Base-by-base conservation (phyloP, 805 yeast species). In the Cephaloascus fragrans region DNA sequence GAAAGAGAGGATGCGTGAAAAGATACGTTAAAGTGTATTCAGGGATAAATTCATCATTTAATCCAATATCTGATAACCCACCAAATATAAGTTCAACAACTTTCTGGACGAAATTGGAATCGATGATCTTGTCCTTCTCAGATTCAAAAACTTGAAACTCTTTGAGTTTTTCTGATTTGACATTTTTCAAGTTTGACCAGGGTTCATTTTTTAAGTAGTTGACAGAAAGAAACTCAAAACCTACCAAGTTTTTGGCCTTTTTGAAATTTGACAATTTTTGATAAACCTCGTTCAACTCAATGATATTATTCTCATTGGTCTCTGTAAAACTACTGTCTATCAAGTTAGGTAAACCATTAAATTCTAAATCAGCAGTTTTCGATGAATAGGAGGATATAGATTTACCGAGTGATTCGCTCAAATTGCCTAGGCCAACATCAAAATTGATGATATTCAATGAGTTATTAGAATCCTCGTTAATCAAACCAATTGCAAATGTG, bases 1-100 rank as follows among this genome's bases (percentile, higher is more conserved):
- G 96, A 59, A 82, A 88, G 16, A 86, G 61, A 15, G 96, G 96
- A 61, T 90, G 95, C 2, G 96, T 83, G 44, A 90, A 66, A 26
- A 89, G 66, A 52, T 85, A 89, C 1, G 82, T 73, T 36, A 86
- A 57, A 2, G 87, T 67, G 36, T 60, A 60, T 49, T 80, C 78
- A 38, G 93, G 76, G 28, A 71, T 48, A 41, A 69, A 65, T 15
- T 49, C 53, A 12, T 49, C 51, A 35, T 50, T 41, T 42, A 52
- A 45, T 44, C 44, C 37, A n/a, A 71, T 52, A 59, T 43, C 44
- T 44, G 47, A 46, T 10, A 41, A 37, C 8, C 42, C 40, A 2
- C 47, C 41, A 36, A 80, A 61, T 4, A 72, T 67, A 44, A 69
- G 60, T 26, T 53, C 61, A 19, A 69, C 64, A 4, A 77, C 60